phyloP scores from a whole-genome alignment of 2,329 filamentous ascomycete genomes.

The Sarocladium brachiariae region DNA sequence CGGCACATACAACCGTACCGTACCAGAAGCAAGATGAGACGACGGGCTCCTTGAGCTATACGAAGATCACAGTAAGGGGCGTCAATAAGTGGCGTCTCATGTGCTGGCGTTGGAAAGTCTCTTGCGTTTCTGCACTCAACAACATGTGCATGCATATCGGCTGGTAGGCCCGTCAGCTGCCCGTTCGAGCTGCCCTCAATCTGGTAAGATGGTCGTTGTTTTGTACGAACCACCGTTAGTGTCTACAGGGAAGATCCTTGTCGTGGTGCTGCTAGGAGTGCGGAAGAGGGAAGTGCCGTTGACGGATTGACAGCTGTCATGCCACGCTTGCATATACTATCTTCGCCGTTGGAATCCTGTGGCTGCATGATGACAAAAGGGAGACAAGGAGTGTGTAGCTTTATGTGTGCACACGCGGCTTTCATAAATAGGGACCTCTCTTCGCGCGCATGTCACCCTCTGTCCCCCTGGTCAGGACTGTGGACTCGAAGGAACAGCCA shows the following conservation, averaged over 20 bases:
- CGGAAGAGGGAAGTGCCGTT: neutral
- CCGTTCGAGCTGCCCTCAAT: neutral
- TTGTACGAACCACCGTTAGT: neutral
- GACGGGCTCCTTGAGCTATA: neutral
- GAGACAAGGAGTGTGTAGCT: neutral
- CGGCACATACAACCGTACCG: constrained; percentile 2
- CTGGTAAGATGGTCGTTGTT: neutral
- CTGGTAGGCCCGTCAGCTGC: neutral
- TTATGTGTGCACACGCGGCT: too few species aligned
- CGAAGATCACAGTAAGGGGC: neutral
- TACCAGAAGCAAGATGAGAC: neutral
- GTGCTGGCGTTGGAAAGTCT: neutral
- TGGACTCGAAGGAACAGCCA: neutral
- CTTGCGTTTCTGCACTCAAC: neutral
- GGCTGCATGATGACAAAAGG: neutral
- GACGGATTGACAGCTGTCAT: constrained; percentile 3
- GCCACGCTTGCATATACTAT: constrained; percentile 2
- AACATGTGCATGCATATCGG: neutral
- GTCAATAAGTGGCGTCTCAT: neutral
- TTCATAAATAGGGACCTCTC: too few species aligned
- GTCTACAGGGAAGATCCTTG: neutral
- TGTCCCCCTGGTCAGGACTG: too few species aligned
- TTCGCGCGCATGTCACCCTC: too few species aligned
- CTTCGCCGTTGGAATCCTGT: neutral
- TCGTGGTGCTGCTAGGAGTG: neutral